These are phyloP conservation scores for Lachnellula hyalina DNA, from an alignment of 2,329 filamentous ascomycete genomes.

Conservation along the genomic window DNA sequence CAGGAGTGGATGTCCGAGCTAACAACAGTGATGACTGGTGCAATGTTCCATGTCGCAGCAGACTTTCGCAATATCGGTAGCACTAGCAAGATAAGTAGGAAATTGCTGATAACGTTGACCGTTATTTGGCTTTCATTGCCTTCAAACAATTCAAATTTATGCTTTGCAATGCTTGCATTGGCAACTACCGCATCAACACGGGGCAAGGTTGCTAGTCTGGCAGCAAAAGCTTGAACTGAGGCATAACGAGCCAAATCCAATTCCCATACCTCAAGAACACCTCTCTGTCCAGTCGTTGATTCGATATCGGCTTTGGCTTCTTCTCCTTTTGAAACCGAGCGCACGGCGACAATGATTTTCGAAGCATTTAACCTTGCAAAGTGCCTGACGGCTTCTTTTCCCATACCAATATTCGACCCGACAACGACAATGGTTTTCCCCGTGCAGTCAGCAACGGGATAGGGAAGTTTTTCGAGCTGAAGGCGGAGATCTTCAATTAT, in stretches of 20 bases:
- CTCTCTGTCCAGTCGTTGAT: conserved; percentile 4
- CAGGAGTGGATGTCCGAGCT: conserved; percentile 11
- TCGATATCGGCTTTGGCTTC: conserved; percentile 30
- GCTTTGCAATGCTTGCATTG: conserved; percentile 27
- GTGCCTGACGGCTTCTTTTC: conserved; percentile 37
- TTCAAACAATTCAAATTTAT: conserved; percentile 10
- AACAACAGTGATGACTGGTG: conserved; percentile 8
- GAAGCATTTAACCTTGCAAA: conserved; percentile 32
- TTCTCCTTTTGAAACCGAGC: conserved; percentile 33
- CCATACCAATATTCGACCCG: conserved; percentile 40
- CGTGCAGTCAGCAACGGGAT: background rate
- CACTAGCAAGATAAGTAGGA: conserved; percentile 16
- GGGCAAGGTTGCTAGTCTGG: conserved; percentile 1
- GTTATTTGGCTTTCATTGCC: conserved; percentile 18
- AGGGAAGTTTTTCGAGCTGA: background rate
- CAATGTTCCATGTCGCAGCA: background rate
- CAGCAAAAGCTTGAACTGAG: conserved; percentile 15
- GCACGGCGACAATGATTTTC: conserved; percentile 38
- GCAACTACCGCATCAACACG: conserved; percentile 41
- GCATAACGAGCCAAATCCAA: conserved; percentile 16
- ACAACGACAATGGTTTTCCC: conserved; percentile 3
- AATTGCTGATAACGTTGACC: conserved; percentile 20
- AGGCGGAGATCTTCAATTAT: background rate
- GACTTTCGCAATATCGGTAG: conserved; percentile 8
- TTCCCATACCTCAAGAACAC: conserved; percentile 16